A percentile compares a stretch with the other conserved stretches of the same genome.
phyloP scores from a whole-genome alignment of 805 yeast genomes.

The Torulaspora gathmanii region DNA sequence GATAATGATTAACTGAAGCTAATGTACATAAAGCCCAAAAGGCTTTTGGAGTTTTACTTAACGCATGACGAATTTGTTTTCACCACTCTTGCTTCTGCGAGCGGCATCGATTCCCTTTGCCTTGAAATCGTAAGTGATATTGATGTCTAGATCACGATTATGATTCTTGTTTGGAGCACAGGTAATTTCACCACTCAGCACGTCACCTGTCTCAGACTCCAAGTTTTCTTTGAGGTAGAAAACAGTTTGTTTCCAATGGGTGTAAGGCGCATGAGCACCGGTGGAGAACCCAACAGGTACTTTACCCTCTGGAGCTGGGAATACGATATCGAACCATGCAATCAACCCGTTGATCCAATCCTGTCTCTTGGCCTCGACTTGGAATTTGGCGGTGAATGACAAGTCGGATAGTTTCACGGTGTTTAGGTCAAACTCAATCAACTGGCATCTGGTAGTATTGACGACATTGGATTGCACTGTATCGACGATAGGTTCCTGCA shows the following conservation, averaged over 20 bases:
- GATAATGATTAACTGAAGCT: background rate
- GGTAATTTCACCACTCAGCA: constrained; percentile 62
- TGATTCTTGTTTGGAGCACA: constrained; percentile 72
- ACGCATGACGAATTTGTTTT: constrained; percentile 67
- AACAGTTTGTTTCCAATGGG: constrained; percentile 99
- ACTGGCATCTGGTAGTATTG: constrained; percentile 62
- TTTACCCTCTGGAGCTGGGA: constrained; percentile 54
- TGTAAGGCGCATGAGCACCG: constrained; percentile 89
- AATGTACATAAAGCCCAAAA: background rate
- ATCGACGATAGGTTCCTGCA: constrained; percentile 93
- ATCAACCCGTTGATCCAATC: constrained; percentile 85
- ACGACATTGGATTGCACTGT: constrained; percentile 78
- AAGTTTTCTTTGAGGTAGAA: constrained; percentile 83
- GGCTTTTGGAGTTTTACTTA: constrained; percentile 25
- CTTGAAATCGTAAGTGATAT: constrained; percentile 50
- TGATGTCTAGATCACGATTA: constrained; percentile 87
- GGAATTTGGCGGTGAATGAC: constrained; percentile 67
- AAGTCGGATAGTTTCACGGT: constrained; percentile 80
- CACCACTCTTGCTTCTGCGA: constrained; percentile 55
- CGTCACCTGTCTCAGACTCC: constrained; percentile 71
- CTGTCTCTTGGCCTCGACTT: constrained; percentile 65
- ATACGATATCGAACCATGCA: constrained; percentile 92
- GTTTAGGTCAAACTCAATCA: constrained; percentile 83
- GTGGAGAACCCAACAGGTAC: constrained; percentile 74
- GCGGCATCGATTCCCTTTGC: constrained; percentile 41